Evolutionary conservation across 768 basidiomycete genomes (phyloP), one percentile per base, ranked within the genome.

Genomic region (Scleroderma citrinum): DNA sequence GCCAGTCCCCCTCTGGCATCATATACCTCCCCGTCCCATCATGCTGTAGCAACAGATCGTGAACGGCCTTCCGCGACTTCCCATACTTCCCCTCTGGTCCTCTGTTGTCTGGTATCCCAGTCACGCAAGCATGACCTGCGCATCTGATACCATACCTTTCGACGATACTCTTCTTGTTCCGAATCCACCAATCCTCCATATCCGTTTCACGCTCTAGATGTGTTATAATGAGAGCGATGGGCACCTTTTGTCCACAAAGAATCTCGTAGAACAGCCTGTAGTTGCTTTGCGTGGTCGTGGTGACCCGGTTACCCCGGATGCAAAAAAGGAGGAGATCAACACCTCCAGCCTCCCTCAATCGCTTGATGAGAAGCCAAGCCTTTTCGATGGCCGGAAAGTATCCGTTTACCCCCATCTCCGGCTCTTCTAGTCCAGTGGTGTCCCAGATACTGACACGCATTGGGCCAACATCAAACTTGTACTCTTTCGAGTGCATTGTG

Each of bases 211-310:
- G 56, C 48, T 73, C 73, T 5, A 76, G 64, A 21, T 74, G 69
- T 2, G 72, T 76, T 37, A 76, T 52, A 23, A 66, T 56, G 17
- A 68, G 37, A 5, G 56, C 59, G 51, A 66, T 58, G 31, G 65
- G 65, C 12, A 64, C 74, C 20, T 54, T 6, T 16, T 59, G 51
- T 40, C 53, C 60, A 50, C 75, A 76, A 12, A 76, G 67, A 10
- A 74, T 65, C 37, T 76, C 66, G n/a, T 61, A 62, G 56, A 75
- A 73, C 26, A 75, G 34, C 44, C 59, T 57, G 55, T 72, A 76
- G 58, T 75, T 76, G 50, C 66, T 65, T 45, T 64, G 60, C 34
- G 64, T 59, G 6, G 61, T 59, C 40, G 65, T 68, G 7, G 63
- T 70, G 57, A 74, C 64, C 35, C 71, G 58, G n/a, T 72, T 69